Conservation (phyloP, 257 asterid species). For the Galeopsis tetrahit region DNA sequence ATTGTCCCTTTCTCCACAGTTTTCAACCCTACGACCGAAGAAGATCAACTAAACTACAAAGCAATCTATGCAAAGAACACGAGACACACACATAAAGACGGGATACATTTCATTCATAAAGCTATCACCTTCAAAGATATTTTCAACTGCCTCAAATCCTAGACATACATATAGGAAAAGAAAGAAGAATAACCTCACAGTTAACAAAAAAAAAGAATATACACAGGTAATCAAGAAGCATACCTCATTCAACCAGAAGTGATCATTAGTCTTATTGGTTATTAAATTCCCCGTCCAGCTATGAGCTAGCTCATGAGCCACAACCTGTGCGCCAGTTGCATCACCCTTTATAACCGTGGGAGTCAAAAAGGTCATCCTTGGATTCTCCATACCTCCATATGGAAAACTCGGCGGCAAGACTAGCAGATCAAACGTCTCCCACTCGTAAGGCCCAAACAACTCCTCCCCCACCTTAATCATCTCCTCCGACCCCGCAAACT, state of each 20-base stretch:
- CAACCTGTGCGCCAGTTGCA: constrained; percentile 82
- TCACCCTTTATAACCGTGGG: constrained; percentile 96
- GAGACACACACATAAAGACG: background rate
- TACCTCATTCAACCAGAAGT: constrained; percentile 99
- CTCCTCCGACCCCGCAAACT: constrained; percentile 90
- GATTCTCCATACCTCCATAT: constrained; percentile 97
- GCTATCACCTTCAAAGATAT: background rate
- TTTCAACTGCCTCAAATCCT: constrained; percentile 6
- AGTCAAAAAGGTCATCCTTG: constrained; percentile 90
- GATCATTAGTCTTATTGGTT: constrained; percentile 91
- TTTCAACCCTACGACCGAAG: constrained; percentile 6
- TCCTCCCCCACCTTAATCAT: constrained; percentile 88
- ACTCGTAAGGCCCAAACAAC: constrained; percentile 86
- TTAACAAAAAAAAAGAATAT: background rate
- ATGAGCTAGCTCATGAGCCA: constrained; percentile 98
- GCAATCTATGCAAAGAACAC: constrained; percentile 2
- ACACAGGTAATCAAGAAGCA: background rate
- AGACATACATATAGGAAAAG: background rate
- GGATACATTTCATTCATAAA: constrained; percentile 3
- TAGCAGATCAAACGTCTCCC: constrained; percentile 97
- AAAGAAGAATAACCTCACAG: background rate
- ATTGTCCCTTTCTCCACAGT: background rate
- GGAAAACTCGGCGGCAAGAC: constrained; percentile 98
- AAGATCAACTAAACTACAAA: background rate
- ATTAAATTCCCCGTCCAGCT: constrained; percentile 99